Evolutionary conservation across 2,329 filamentous ascomycete species (phyloP).

Genomic region (Pseudonectria buxi): DNA sequence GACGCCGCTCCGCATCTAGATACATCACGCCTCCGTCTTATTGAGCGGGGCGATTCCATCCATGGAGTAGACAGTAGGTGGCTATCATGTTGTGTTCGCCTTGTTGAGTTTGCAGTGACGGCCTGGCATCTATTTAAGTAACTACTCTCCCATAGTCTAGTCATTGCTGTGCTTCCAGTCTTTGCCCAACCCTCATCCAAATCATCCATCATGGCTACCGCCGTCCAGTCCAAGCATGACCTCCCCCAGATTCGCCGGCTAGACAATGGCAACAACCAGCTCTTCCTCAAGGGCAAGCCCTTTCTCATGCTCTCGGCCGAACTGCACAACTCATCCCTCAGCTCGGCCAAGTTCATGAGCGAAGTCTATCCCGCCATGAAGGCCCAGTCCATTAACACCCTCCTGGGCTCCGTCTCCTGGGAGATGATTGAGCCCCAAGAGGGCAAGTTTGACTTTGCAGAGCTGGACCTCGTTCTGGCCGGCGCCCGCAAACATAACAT

Average conservation of each 20-base stretch:
- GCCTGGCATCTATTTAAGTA: no score
- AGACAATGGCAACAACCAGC: constrained; percentile 24
- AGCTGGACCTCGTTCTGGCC: constrained; percentile 27
- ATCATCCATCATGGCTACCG: background rate
- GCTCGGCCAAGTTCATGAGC: constrained; percentile 27
- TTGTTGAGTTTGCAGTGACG: no score
- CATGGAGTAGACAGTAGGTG: no score
- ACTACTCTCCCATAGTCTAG: no score
- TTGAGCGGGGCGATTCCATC: no score
- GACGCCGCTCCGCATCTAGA: no score
- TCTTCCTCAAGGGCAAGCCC: constrained; percentile 31
- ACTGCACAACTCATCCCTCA: constrained; percentile 32
- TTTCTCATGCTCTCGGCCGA: constrained; percentile 30
- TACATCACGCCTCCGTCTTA: no score
- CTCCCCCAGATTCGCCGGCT: constrained; percentile 14
- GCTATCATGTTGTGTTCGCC: no score
- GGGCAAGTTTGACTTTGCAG: constrained; percentile 27
- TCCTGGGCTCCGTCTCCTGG: constrained; percentile 31
- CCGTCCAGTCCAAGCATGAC: background rate
- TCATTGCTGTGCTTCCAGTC: no score
- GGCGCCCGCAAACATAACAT: constrained; percentile 26
- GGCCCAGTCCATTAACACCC: constrained; percentile 28
- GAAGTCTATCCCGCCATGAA: constrained; percentile 27
- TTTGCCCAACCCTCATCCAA: no score
- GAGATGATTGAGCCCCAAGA: constrained; percentile 31